A percentile compares a stretch with the other conserved stretches of the same genome.
phyloP scores from a whole-genome alignment of 75 land plant genomes.

The Cryptomeria japonica region DNA sequence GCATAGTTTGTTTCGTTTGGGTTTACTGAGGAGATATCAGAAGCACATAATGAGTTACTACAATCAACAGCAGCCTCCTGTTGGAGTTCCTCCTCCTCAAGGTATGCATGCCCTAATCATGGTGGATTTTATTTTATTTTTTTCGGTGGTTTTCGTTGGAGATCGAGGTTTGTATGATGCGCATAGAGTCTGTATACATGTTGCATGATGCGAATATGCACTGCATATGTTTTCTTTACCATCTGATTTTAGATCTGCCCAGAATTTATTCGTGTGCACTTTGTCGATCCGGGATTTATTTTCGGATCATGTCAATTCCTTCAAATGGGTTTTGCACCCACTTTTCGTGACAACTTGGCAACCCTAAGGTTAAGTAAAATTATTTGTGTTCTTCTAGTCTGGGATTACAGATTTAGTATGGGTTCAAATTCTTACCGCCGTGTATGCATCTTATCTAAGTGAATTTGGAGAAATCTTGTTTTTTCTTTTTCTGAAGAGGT shows the following conservation, averaged over 20 bases:
- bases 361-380: not conserved
- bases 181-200: not conserved
- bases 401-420: not conserved
- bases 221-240: not conserved
- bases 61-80: slow-evolving; percentile 40
- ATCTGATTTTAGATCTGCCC: not conserved
- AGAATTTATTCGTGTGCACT: not conserved
- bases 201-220: not conserved
- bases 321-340: not conserved
- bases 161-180: not conserved
- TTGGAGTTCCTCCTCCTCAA: slow-evolving; percentile 55
- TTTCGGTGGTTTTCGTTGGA: not conserved
- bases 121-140: not conserved
- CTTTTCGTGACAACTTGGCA: not conserved
- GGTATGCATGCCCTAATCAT: slow-evolving; percentile 11
- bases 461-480: not conserved
- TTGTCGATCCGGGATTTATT: not conserved
- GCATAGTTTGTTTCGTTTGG: not conserved
- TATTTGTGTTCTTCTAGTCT: not conserved
- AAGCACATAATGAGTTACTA: slow-evolving; percentile 31
- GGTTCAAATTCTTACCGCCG: not conserved
- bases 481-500: not conserved
- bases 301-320: not conserved
- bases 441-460: too few species aligned
- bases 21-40: not conserved